Conservation (phyloP, 2,329 filamentous ascomycete genomes). For the Penicillium sp. region DNA sequence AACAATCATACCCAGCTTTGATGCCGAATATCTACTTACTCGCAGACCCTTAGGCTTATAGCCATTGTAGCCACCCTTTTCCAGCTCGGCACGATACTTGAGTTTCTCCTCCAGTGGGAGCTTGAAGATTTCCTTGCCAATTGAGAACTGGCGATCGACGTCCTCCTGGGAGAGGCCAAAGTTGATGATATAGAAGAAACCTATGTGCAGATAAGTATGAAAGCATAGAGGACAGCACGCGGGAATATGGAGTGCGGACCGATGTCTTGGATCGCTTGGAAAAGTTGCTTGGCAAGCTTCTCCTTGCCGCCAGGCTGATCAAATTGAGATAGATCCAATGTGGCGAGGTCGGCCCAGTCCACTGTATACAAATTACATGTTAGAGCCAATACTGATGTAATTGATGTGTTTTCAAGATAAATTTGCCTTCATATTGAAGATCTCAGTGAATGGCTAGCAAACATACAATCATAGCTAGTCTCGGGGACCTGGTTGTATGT, state of each 20-base stretch:
- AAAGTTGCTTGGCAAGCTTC: constrained; percentile 55
- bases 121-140: constrained; percentile 60
- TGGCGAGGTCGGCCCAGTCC: constrained; percentile 59
- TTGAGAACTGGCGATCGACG: constrained; percentile 62
- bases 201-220: constrained; percentile 32
- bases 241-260: constrained; percentile 11
- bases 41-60: constrained; percentile 51
- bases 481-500: constrained; percentile 16
- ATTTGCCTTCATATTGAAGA: neutral
- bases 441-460: neutral
- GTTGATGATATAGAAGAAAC: constrained; percentile 65
- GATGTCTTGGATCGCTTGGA: constrained; percentile 54
- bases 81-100: constrained; percentile 55
- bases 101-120: constrained; percentile 61
- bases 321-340: constrained; percentile 59
- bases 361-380: constrained; percentile 15
- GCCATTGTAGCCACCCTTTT: constrained; percentile 59
- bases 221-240: neutral
- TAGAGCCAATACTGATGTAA: neutral
- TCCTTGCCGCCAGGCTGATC: constrained; percentile 58
- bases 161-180: constrained; percentile 61
- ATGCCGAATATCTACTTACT: neutral
- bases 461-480: constrained; percentile 16
- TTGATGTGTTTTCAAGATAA: too few relatives aligned
- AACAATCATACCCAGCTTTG: too few relatives aligned